Evolutionary conservation across 108 stramenopile genomes (phyloP).

Genomic region (Aurantiochytrium sp.): DNA sequence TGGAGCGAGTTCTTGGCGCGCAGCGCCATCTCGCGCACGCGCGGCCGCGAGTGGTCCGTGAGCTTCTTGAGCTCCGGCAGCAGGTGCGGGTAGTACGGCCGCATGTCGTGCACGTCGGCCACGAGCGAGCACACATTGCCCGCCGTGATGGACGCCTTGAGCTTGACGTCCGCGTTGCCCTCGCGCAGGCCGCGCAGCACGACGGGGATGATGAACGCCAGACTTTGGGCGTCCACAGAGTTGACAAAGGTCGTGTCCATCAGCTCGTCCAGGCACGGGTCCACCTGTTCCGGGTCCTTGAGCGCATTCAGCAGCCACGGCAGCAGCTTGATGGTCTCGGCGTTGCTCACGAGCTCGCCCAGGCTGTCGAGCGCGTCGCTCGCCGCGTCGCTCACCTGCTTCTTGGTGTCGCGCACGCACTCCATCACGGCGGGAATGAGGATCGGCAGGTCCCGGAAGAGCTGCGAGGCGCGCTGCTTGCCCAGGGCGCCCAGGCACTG

Average conservation of each 20-base stretch:
- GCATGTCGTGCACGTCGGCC: slow-evolving; percentile 88
- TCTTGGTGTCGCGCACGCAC: slow-evolving; percentile 20
- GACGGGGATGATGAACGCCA: slow-evolving; percentile 96
- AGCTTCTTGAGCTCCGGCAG: slow-evolving; percentile 86
- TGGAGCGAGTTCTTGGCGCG: slow-evolving; percentile 86
- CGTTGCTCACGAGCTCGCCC: slow-evolving; percentile 23
- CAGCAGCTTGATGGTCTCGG: slow-evolving; percentile 6
- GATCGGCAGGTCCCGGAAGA: slow-evolving; percentile 16
- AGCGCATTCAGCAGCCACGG: slow-evolving; percentile 21
- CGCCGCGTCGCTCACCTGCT: slow-evolving; percentile 22
- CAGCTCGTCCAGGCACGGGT: slow-evolving; percentile 63
- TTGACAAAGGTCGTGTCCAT: slow-evolving; percentile 86
- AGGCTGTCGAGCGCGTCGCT: neutral
- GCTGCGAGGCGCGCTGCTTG: neutral
- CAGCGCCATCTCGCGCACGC: slow-evolving; percentile 81
- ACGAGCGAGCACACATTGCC: slow-evolving; percentile 98
- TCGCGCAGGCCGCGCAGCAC: slow-evolving; percentile 91
- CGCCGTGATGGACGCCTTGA: slow-evolving; percentile 94
- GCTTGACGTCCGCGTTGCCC: slow-evolving; percentile 82
- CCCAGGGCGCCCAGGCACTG: slow-evolving; percentile 1
- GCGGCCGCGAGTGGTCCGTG: slow-evolving; percentile 89
- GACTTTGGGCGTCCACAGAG: slow-evolving; percentile 90
- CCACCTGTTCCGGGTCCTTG: slow-evolving; percentile 26
- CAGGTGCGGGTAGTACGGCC: slow-evolving; percentile 89
- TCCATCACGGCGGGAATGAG: slow-evolving; percentile 21